Base-by-base conservation (phyloP, 1,284 basidiomycete species). In the Naganishia cerealis region DNA sequence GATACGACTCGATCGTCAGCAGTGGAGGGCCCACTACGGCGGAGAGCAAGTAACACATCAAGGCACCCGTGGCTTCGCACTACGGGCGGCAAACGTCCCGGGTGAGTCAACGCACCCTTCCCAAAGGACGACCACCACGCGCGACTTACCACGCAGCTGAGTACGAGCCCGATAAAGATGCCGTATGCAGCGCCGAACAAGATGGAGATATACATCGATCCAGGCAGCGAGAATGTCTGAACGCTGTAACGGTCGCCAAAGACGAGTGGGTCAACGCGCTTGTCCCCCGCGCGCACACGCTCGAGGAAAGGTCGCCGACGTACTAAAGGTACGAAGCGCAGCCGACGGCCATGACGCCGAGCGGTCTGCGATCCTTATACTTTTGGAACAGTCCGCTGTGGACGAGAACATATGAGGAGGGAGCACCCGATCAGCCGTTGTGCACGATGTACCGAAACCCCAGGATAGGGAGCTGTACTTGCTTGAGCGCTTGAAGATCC, bases 121-220 rank as follows among this genome's bases (percentile, higher is more conserved):
- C 24, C 16, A n/a, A 54, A n/a, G 33, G 43, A 29, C 39, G 6
- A 15, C 46, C n/a, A 21, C 13, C 8, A 24, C 10, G 8, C 7
- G 29, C 38, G 3, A 79, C 82, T 77, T 57, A 83, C 82, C 1
- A 89, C 85, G 75, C 94, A 98, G 7, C 91, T 91, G n/a, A 98
- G 84, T 0, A 92, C 89, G 1, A 98, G 85, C 0, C 94, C 94
- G 8, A 89, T 81, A 0, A 91, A 82, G n/a, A 96, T 89, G 42
- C 95, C 94, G 87, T 94, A 99, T 7, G 98, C 89, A 0, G 95
- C 95, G 39, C 95, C 95, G 15, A 91, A 94, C 9, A 98, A 87
- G 76, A 98, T 97, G 61, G 92, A 93, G 70, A 99, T 87, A 79
- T 99, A 99, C 94, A 98, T 98, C 26, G 92, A 95, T 0, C 95